phyloP scores from a whole-genome alignment of 164 flowering plant genomes.

The Piper longum region DNA sequence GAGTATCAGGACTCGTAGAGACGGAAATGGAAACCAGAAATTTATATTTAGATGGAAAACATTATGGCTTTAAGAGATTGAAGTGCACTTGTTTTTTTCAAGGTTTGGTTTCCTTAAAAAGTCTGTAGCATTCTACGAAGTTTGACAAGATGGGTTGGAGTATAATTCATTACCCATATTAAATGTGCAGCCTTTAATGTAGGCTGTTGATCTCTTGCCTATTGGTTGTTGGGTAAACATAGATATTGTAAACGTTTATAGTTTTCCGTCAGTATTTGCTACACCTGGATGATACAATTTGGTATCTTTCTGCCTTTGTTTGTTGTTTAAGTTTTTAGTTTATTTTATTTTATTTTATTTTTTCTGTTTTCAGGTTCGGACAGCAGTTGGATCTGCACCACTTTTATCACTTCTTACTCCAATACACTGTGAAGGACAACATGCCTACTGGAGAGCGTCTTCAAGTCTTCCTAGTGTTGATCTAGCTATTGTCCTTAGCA shows the following conservation, averaged over 20 bases:
- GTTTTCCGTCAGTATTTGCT: not conserved
- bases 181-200: not conserved
- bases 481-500: conserved; percentile 61
- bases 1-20: no score
- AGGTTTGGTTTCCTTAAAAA: not conserved
- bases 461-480: conserved; percentile 45
- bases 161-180: not conserved
- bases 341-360: not conserved
- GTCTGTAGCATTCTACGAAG: not conserved
- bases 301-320: not conserved
- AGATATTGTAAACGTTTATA: not conserved
- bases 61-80: no score
- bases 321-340: not conserved
- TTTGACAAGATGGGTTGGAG: not conserved
- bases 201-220: not conserved
- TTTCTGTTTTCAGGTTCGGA: conserved; percentile 48
- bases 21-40: no score
- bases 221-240: not conserved
- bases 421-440: conserved; percentile 33
- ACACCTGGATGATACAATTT: not conserved
- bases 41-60: no score
- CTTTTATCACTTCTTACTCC: conserved; percentile 73
- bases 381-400: conserved; percentile 76
- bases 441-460: conserved; percentile 84
- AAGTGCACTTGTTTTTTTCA: no score